A percentile compares a stretch with the other conserved stretches of the same genome.
These are phyloP conservation scores for Waitea zeae DNA, from an alignment of 1,284 basidiomycete species.

Conservation along the genomic window DNA sequence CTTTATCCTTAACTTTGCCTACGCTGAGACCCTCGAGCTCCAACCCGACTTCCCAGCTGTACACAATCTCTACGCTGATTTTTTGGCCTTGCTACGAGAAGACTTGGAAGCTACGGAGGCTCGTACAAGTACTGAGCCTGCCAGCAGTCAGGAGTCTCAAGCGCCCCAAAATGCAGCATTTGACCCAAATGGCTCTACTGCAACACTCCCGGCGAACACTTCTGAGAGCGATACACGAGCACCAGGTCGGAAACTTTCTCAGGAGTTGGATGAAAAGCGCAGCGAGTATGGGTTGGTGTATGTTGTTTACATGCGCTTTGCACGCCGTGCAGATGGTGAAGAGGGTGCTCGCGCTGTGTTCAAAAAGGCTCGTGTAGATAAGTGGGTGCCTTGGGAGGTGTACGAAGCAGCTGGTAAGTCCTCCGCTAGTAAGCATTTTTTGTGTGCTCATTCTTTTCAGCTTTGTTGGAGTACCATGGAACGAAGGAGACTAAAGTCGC, in stretches of 20 bases:
- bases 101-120: constrained; percentile 58
- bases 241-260: too few species aligned
- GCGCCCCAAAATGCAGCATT: too few species aligned
- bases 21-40: constrained; percentile 71
- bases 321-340: constrained; percentile 69
- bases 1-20: constrained; percentile 79
- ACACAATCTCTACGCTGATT: constrained; percentile 50
- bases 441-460: constrained; percentile 21
- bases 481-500: constrained; percentile 78
- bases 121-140: constrained; percentile 25
- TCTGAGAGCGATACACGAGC: too few species aligned
- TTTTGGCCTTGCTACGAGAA: constrained; percentile 52
- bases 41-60: constrained; percentile 48
- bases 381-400: constrained; percentile 81
- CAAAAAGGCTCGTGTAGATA: constrained; percentile 71
- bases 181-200: too few species aligned
- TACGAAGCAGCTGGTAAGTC: constrained; percentile 79
- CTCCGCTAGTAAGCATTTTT: constrained; percentile 1
- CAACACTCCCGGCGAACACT: too few species aligned
- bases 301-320: constrained; percentile 90
- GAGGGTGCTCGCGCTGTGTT: constrained; percentile 72
- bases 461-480: constrained; percentile 92
- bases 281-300: constrained; percentile 54
- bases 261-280: constrained; percentile 40
- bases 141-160: too few species aligned